Base-by-base conservation (phyloP, 441 rosid species). In the Jatropha podagrica region DNA sequence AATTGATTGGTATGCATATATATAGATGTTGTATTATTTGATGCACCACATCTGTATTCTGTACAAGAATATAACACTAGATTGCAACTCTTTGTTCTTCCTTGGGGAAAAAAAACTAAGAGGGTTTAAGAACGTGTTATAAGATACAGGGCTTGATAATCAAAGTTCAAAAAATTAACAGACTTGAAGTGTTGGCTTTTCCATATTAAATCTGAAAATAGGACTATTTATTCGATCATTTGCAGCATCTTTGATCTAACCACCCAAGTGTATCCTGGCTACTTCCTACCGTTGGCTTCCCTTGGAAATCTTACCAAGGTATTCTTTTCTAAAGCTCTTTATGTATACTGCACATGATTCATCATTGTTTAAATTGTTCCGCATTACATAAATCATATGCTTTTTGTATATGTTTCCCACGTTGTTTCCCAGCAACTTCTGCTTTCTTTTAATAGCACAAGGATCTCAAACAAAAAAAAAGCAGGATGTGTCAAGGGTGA, bases 281-380 rank as follows among this genome's bases (percentile, higher is more conserved):
- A 93, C 83, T 95, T 95, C 86, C 90, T 93, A 66, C 91, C 88
- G 15, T 76, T 95, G 77, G 99, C 99, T 72, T 95, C 99, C 82
- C 87, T 91, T 23, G 99, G 99, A 74, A 95, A 95, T 86, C 95
- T 95, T 72, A 73, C 98, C 51, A 93, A 95, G 97, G 99, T 95
- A 90, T 62, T 78, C 54, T 75, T 67, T 66, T 18, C 4, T 23
- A 3, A 42, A 65, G 62, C n/a, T 55, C 72, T 71, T 55, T 51
- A 37, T 71, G 5, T 44, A 3, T 11, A 42, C n/a, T 9, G 7
- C 8, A 52, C 63, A 69, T 63, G 18, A 26, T 62, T 76, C 18
- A 27, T 56, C 14, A 46, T 61, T 20, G 59, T 69, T 42, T 63
- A 52, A 62, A 26, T 18, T 63, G 64, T 48, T 77, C 65, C 15